These are phyloP conservation scores for Paradendryphiella salina DNA, from an alignment of 2,329 filamentous ascomycete genomes.

Conservation along the genomic window DNA sequence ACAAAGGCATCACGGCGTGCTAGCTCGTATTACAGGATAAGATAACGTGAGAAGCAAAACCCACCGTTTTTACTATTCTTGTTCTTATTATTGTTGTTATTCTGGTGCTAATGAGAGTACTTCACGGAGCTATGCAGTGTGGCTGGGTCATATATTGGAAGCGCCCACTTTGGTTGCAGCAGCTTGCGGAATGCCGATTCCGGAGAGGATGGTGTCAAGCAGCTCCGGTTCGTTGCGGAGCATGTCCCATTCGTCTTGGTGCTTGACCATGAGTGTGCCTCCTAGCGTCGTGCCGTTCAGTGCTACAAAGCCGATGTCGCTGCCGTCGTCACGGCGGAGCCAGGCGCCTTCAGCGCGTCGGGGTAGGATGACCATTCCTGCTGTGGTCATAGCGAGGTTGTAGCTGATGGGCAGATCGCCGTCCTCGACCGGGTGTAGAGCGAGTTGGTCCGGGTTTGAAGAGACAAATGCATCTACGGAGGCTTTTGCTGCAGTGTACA, in stretches of 20 bases:
- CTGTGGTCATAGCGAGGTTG: slow-evolving; percentile 61
- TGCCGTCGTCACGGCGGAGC: slow-evolving; percentile 47
- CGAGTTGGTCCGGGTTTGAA: slow-evolving; percentile 38
- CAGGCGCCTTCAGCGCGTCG: slow-evolving; percentile 52
- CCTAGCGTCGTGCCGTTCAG: slow-evolving; percentile 62
- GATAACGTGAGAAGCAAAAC: no score
- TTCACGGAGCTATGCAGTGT: background rate
- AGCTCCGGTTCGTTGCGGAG: slow-evolving; percentile 48
- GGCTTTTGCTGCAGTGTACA: slow-evolving; percentile 41
- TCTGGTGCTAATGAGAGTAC: background rate
- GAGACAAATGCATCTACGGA: slow-evolving; percentile 49
- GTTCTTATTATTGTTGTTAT: background rate
- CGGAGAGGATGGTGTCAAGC: slow-evolving; percentile 51
- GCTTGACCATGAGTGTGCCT: slow-evolving; percentile 63
- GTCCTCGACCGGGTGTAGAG: slow-evolving; percentile 30
- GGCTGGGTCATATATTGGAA: slow-evolving; percentile 1
- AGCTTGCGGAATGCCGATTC: slow-evolving; percentile 40
- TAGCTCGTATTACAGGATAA: no score
- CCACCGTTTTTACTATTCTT: no score
- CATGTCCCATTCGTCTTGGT: slow-evolving; percentile 57
- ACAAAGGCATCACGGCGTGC: no score
- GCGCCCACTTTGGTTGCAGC: background rate
- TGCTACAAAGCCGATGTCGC: slow-evolving; percentile 50
- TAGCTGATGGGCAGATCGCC: slow-evolving; percentile 58
- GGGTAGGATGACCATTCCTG: slow-evolving; percentile 59